Percentiles rank a stretch among this genome's conserved stretches.
Evolutionary conservation across 2,329 filamentous ascomycete genomes (phyloP).

Genomic region (Xylariaceae sp.): DNA sequence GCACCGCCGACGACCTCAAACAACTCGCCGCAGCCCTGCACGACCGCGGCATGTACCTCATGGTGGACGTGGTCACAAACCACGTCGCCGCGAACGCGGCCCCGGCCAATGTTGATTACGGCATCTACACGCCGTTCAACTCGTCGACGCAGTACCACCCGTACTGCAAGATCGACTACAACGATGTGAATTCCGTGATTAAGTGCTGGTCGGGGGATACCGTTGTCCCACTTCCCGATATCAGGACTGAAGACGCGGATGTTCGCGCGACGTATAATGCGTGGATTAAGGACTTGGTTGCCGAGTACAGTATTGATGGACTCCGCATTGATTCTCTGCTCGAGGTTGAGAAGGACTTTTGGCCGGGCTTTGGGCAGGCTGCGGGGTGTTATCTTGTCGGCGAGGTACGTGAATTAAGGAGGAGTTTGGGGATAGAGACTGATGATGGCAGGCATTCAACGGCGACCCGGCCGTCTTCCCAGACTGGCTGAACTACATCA

Average conservation of each 20-base stretch:
- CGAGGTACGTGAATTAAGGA: constrained; percentile 32
- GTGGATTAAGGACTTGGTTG: constrained; percentile 45
- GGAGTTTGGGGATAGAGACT: background rate
- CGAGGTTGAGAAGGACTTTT: constrained; percentile 46
- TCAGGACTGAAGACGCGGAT: constrained; percentile 39
- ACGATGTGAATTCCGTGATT: constrained; percentile 37
- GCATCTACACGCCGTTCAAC: constrained; percentile 50
- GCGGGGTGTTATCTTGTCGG: constrained; percentile 47
- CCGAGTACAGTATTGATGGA: constrained; percentile 49
- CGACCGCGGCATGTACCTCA: constrained; percentile 52
- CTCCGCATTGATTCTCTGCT: constrained; percentile 47
- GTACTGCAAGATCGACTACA: constrained; percentile 49
- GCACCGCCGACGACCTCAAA: constrained; percentile 50
- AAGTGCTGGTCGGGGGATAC: constrained; percentile 48
- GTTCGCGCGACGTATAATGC: constrained; percentile 41
- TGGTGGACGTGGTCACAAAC: constrained; percentile 57
- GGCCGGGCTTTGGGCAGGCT: constrained; percentile 39
- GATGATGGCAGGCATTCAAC: constrained; percentile 33
- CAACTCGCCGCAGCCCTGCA: constrained; percentile 48
- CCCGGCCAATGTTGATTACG: constrained; percentile 48
- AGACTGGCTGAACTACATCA: constrained; percentile 43
- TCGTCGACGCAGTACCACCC: constrained; percentile 49
- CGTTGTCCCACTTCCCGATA: constrained; percentile 41
- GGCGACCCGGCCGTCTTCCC: constrained; percentile 41
- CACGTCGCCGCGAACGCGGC: constrained; percentile 49